Conservation (phyloP, 306 rosid genomes). For the Echinosophora koreensis region DNA sequence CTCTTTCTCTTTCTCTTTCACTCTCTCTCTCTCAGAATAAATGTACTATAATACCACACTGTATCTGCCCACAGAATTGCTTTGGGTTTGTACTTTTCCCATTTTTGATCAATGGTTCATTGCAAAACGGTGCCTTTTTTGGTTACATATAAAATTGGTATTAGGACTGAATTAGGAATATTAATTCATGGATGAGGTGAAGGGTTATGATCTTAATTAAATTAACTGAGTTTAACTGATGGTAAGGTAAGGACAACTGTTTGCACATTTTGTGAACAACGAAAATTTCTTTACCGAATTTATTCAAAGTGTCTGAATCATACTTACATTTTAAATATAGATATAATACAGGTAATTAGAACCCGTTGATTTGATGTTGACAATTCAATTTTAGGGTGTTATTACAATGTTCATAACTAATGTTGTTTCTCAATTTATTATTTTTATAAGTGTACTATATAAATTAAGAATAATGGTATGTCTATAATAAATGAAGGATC, state of each 20-base stretch:
- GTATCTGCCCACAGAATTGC: slow-evolving; percentile 66
- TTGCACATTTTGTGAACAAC: slow-evolving; percentile 14
- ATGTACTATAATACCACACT: slow-evolving; percentile 40
- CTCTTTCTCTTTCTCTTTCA: slow-evolving; percentile 48
- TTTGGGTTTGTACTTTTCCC: slow-evolving; percentile 50
- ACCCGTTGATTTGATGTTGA: not conserved
- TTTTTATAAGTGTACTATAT: not conserved
- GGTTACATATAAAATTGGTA: not conserved
- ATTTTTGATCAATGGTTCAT: slow-evolving; percentile 48
- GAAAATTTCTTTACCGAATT: not conserved
- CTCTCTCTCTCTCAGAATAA: not conserved
- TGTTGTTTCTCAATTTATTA: not conserved
- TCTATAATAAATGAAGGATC: not conserved
- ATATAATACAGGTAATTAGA: slow-evolving; percentile 2
- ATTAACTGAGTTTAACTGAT: not conserved
- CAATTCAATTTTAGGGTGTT: not conserved
- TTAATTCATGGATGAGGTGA: slow-evolving; percentile 41
- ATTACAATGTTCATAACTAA: not conserved
- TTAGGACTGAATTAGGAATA: not conserved
- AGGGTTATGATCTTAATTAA: slow-evolving; percentile 39
- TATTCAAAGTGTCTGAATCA: slow-evolving; percentile 36
- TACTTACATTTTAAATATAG: slow-evolving; percentile 5
- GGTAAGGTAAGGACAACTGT: slow-evolving; percentile 34
- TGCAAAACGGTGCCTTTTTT: slow-evolving; percentile 28
- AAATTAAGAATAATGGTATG: no score